phyloP scores from a whole-genome alignment of 441 rosid genomes.

The Raphanus hybrid region DNA sequence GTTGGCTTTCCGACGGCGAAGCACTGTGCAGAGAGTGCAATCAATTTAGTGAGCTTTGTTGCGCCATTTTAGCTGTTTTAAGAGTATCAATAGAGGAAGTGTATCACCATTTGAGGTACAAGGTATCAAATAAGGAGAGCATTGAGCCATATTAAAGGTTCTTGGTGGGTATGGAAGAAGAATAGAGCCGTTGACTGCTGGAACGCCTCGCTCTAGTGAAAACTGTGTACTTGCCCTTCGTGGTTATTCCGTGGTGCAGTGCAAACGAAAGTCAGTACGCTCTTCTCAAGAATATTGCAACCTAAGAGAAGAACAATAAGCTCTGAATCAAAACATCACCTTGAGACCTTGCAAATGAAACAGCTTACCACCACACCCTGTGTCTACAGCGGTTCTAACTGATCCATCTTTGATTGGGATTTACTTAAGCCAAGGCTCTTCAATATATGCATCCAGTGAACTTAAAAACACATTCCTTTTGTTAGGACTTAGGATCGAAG shows the following conservation, averaged over 20 bases:
- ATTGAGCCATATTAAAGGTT: conserved; percentile 61
- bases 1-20: neutral
- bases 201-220: conserved; percentile 59
- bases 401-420: conserved; percentile 64
- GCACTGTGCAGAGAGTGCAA: conserved; percentile 31
- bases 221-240: conserved; percentile 63
- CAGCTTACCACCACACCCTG: conserved; percentile 73
- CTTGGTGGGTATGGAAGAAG: conserved; percentile 54
- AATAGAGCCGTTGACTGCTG: conserved; percentile 50
- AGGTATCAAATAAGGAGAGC: conserved; percentile 57
- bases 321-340: neutral
- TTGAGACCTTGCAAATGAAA: neutral
- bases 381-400: conserved; percentile 69
- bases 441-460: conserved; percentile 77
- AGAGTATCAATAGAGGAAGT: neutral
- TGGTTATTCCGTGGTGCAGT: conserved; percentile 50
- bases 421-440: conserved; percentile 60
- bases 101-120: conserved; percentile 49
- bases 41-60: neutral
- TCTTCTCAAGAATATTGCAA: conserved; percentile 52
- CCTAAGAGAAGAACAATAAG: conserved; percentile 29
- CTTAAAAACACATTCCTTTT: conserved; percentile 49
- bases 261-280: conserved; percentile 56
- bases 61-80: neutral
- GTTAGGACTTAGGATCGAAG: no score